Conservation (phyloP, 768 basidiomycete species). For the Phylloporus scabripes region DNA sequence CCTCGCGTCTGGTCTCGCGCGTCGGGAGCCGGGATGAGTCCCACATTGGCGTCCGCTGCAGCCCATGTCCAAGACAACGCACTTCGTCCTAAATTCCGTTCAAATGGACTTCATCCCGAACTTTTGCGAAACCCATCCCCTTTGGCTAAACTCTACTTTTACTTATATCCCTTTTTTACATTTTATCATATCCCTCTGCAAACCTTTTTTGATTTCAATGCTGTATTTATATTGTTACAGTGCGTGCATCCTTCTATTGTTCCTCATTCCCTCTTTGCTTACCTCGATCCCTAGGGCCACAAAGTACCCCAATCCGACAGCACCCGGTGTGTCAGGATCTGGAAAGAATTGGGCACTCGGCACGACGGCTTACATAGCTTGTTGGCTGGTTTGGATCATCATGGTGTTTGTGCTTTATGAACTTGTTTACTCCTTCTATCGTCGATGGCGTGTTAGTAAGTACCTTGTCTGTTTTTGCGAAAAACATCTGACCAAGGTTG, state of each 20-base stretch:
- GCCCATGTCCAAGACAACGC: conserved; percentile 29
- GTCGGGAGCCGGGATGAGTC: conserved; percentile 40
- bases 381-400: conserved; percentile 71
- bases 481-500: conserved; percentile 1
- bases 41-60: conserved; percentile 40
- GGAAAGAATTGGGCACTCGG: conserved; percentile 79
- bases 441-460: conserved; percentile 78
- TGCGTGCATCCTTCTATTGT: conserved; percentile 39
- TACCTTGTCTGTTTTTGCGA: conserved; percentile 25
- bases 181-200: conserved; percentile 72
- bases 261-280: conserved; percentile 5
- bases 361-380: conserved; percentile 76
- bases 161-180: conserved; percentile 61
- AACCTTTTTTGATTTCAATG: conserved; percentile 86
- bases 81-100: conserved; percentile 62
- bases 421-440: conserved; percentile 64
- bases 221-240: conserved; percentile 78
- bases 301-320: conserved; percentile 64
- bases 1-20: conserved; percentile 57
- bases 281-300: conserved; percentile 49
- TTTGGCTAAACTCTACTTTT: conserved; percentile 56
- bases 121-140: conserved; percentile 57
- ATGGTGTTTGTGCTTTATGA: conserved; percentile 75
- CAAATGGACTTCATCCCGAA: conserved; percentile 62
- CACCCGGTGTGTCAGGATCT: conserved; percentile 64